Evolutionary conservation across 495 filamentous ascomycete species (phyloP), one percentile per base, ranked within the genome.

Genomic region (Aspergillus biplanus): DNA sequence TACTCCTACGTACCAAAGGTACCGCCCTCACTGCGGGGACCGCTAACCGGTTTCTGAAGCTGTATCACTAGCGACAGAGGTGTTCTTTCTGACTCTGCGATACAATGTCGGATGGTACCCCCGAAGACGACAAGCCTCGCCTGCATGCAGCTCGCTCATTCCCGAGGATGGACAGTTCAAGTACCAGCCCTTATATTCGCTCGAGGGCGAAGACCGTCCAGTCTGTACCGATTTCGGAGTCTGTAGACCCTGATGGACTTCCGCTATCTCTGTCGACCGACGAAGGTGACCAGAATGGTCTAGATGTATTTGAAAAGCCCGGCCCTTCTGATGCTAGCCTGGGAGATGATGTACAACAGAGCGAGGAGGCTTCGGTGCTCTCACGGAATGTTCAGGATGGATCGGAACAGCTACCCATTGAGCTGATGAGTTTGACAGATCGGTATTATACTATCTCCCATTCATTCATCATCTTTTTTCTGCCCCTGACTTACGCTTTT

Each of bases 391-490:
- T 58, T 83, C 88, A 59, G 79, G 86, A 69, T 52, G 87, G 87
- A 35, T 87, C 91, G 59, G 91, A 96, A 66, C 90, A 96, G 67
- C 88, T 99, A 47, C 95, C 95, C 9, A 91, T 97, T 65, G 95
- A 99, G 80, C 82, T 99, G 59, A 79, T 92, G 39, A 95, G 91
- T 79, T 78, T 97, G 69, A 90, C 89, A 46, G 95, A 99, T 73
- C 88, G 90, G 91, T 93, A 80, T 61, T 69, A 59, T 71, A 56
- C 37, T 0, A n/a, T 32, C 27, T 27, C 37, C 56, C 47, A 15
- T 57, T 58, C 11, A 32, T 34, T 58, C 11, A 32, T 34, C 5
- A 27, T 27, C 1, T 27, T 53, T 35, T 58, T 32, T 7, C 46
- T 5, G 13, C 11, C 7, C 34, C 8, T 27, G 13, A 57, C 21